Base-by-base conservation (phyloP, 139 green algal species). In the Axilococcus clingmanii region DNA sequence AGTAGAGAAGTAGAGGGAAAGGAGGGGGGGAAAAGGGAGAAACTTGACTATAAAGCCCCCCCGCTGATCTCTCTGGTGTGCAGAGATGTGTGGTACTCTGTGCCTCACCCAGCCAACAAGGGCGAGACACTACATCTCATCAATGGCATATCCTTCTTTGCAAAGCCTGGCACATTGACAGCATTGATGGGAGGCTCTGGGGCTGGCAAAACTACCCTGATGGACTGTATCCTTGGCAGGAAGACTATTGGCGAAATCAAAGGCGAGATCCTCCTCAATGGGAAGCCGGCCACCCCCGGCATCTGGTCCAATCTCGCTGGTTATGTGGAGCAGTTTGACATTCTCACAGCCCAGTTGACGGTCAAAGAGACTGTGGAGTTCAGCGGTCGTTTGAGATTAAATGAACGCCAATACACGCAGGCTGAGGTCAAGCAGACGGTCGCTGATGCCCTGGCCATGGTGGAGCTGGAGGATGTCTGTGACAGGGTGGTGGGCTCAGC, bases 231-330 rank as follows among this genome's bases (percentile, higher is more conserved):
- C 7, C 71, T 75, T 16, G 76, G 79, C 4, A 65, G 82, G 42
- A 91, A 91, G 69, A 91, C 81, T 0, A 57, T 75, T 37, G 83
- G 83, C n/a, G 20, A 66, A 4, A 77, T 87, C 33, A 58, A 61
- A 1, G 81, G 81, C 2, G 66, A 82, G 25, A 84, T 88, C 40
- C 57, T 81, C 3, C 60, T 77, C 16, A 79, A 79, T 55, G 29
- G 51, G 5, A 64, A 79, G 48, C 74, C 75, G 29, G 81, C 84
- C 63, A 55, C 80, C 14, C 82, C 89, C 63, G 45, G 9, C 7
- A 71, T 66, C 9, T 93, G 82, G 69, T 65, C 66, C 0, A 55
- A 82, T 3, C 67, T 83, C 27, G 66, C 80, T 28, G 79, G 79
- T 35, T 86, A 74, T 52, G 65, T 77, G 25, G 66, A 72, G 40